Conservation (phyloP, 345 rosid species). For the Anastatica hierochuntica region DNA sequence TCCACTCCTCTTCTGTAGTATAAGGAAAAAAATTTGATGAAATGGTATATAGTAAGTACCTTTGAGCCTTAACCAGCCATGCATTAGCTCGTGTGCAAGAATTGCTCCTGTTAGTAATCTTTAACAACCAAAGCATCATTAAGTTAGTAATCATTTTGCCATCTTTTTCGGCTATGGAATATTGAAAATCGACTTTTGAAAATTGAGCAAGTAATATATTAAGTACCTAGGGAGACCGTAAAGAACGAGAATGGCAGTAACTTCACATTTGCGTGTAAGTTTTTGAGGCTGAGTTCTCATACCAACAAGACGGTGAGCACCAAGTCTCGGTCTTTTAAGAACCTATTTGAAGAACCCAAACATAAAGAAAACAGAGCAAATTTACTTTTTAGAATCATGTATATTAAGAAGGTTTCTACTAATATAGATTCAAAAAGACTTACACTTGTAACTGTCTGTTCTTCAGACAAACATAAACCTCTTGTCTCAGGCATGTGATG, state of each 20-base stretch:
- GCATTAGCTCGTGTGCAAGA: slow-evolving; percentile 93
- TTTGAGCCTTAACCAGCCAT: slow-evolving; percentile 86
- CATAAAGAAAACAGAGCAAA: slow-evolving; percentile 1
- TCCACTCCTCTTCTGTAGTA: too few relatives aligned
- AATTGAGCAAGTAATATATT: background rate
- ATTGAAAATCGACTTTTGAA: background rate
- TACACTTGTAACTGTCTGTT: slow-evolving; percentile 89
- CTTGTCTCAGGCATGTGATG: slow-evolving; percentile 97
- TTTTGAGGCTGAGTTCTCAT: slow-evolving; percentile 75
- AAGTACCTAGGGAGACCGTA: slow-evolving; percentile 87
- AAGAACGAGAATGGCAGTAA: slow-evolving; percentile 92
- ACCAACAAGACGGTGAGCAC: slow-evolving; percentile 54
- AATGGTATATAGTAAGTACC: slow-evolving; percentile 32
- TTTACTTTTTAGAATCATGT: background rate
- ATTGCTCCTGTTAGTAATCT: slow-evolving; percentile 93
- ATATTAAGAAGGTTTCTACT: background rate
- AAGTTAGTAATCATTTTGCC: background rate
- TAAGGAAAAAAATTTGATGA: background rate
- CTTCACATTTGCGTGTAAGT: slow-evolving; percentile 78
- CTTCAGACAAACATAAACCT: slow-evolving; percentile 95
- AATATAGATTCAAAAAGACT: slow-evolving; percentile 7
- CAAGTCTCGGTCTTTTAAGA: slow-evolving; percentile 49
- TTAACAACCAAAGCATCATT: slow-evolving; percentile 18
- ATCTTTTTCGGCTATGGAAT: background rate
- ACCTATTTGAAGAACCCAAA: slow-evolving; percentile 31